phyloP scores from a whole-genome alignment of 2,329 filamentous ascomycete species.

The Stagonosporopsis tanaceti region DNA sequence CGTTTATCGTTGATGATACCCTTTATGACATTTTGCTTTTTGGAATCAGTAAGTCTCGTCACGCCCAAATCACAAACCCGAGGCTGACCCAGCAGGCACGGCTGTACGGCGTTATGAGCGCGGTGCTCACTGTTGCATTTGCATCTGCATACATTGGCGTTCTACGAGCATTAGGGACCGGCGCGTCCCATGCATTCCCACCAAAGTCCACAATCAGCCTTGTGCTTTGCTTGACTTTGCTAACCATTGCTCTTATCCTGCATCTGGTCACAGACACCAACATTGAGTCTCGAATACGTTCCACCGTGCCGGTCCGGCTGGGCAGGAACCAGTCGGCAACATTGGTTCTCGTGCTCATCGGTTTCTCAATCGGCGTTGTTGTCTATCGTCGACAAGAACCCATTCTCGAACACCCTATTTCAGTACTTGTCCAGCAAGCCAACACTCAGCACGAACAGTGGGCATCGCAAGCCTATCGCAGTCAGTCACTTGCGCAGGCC shows the following conservation, averaged over 20 bases:
- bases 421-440: conserved; percentile 61
- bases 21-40: conserved; percentile 48
- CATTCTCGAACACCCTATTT: conserved; percentile 62
- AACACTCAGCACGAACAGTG: conserved; percentile 59
- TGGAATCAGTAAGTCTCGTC: conserved; percentile 41
- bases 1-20: conserved; percentile 50
- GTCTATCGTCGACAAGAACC: conserved; percentile 53
- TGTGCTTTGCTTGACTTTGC: conserved; percentile 38
- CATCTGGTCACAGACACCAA: conserved; percentile 41
- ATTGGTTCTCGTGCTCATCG: conserved; percentile 52
- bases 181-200: conserved; percentile 45
- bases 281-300: conserved; percentile 39
- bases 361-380: conserved; percentile 40
- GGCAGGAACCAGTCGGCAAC: conserved; percentile 42
- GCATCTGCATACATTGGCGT: conserved; percentile 46
- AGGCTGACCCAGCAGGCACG: conserved; percentile 38
- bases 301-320: conserved; percentile 41
- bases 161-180: conserved; percentile 42
- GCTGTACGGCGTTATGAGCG: conserved; percentile 45
- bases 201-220: conserved; percentile 45
- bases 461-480: conserved; percentile 56
- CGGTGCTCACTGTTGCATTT: conserved; percentile 44
- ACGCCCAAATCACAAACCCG: not conserved
- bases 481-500: conserved; percentile 58
- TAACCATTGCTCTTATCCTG: conserved; percentile 43